These are phyloP conservation scores for Trichoderma brevicompactum DNA, from an alignment of 2,329 filamentous ascomycete species.

Conservation along the genomic window DNA sequence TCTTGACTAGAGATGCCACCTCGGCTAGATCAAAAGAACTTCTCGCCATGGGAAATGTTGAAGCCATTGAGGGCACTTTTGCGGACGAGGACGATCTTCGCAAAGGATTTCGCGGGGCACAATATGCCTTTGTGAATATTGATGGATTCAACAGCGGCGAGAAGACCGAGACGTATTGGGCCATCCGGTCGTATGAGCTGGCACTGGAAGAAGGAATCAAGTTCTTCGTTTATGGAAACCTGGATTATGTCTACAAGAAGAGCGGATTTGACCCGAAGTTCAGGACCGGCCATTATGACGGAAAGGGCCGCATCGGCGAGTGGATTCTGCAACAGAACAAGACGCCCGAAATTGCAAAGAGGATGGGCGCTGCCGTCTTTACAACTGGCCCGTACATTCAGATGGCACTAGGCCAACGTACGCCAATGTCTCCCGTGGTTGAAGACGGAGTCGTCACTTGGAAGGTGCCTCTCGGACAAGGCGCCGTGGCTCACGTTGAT, in stretches of 20 bases:
- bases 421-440: constrained; percentile 46
- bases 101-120: constrained; percentile 49
- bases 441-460: constrained; percentile 49
- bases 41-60: constrained; percentile 49
- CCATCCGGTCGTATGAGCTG: constrained; percentile 48
- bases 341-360: constrained; percentile 24
- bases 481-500: constrained; percentile 47
- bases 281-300: constrained; percentile 54
- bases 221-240: constrained; percentile 53
- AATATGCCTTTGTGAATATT: constrained; percentile 58
- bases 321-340: constrained; percentile 50
- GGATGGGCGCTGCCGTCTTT: constrained; percentile 46
- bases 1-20: constrained; percentile 52
- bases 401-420: constrained; percentile 45
- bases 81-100: constrained; percentile 51
- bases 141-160: constrained; percentile 59
- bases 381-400: constrained; percentile 53
- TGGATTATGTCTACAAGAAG: constrained; percentile 56
- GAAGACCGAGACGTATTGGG: constrained; percentile 56
- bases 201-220: constrained; percentile 49
- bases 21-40: constrained; percentile 50
- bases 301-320: constrained; percentile 50
- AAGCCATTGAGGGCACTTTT: constrained; percentile 53
- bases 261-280: constrained; percentile 51
- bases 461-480: constrained; percentile 47